Percentiles rank a stretch among this genome's conserved stretches.
Evolutionary conservation across 2,329 filamentous ascomycete species (phyloP).

Genomic region (Ascosphaera pollenicola): DNA sequence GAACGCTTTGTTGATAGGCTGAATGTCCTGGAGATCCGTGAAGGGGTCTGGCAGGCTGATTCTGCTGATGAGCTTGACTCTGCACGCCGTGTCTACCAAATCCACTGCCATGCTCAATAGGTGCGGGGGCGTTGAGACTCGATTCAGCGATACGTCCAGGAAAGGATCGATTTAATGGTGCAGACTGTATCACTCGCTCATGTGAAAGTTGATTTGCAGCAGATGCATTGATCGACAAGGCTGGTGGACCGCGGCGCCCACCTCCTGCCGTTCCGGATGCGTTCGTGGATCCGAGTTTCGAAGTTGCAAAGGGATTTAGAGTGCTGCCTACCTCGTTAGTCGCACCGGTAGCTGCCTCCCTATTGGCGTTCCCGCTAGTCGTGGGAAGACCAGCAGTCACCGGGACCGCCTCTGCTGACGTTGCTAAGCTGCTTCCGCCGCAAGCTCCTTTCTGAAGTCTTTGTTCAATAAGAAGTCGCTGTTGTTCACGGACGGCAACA

Average conservation of each 20-base stretch:
- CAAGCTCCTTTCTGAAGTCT: conserved; percentile 45
- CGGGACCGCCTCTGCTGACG: conserved; percentile 51
- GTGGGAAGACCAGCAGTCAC: conserved; percentile 30
- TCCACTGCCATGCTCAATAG: neutral
- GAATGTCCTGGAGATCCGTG: neutral
- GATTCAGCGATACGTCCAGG: conserved; percentile 74
- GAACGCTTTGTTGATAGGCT: conserved; percentile 58
- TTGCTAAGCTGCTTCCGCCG: conserved; percentile 19
- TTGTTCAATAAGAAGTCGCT: conserved; percentile 84
- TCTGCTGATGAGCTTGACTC: neutral
- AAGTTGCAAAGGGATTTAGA: conserved; percentile 35
- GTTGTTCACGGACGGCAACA: conserved; percentile 79
- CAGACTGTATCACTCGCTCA: conserved; percentile 91
- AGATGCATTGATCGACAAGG: conserved; percentile 84
- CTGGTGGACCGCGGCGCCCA: conserved; percentile 37
- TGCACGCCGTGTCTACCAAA: neutral
- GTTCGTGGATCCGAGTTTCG: neutral
- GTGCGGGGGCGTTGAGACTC: neutral
- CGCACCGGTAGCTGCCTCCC: neutral
- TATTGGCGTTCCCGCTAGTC: neutral
- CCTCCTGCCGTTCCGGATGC: neutral
- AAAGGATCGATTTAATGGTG: conserved; percentile 84
- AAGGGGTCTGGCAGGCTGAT: neutral
- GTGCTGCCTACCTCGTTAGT: conserved; percentile 32
- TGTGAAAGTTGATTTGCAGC: conserved; percentile 80